These are phyloP conservation scores for Wakefieldia striispora DNA, from an alignment of 768 basidiomycete genomes.

Conservation along the genomic window DNA sequence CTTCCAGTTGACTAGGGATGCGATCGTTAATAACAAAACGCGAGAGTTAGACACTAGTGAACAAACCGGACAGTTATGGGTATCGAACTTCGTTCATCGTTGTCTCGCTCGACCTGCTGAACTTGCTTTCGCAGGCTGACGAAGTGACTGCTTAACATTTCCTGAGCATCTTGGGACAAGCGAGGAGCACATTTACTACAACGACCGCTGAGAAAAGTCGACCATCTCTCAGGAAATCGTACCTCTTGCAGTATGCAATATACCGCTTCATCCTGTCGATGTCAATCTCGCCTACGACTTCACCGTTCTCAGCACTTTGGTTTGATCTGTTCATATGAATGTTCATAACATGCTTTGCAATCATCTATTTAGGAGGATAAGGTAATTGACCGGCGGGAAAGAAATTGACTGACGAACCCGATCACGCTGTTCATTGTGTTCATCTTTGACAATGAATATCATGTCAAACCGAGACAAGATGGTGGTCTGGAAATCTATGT, in stretches of 20 bases:
- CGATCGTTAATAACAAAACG: constrained; percentile 1
- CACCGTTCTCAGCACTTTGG: constrained; percentile 53
- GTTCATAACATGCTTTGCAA: constrained; percentile 97
- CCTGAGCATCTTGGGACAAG: constrained; percentile 88
- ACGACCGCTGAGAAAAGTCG: neutral
- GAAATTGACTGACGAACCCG: constrained; percentile 48
- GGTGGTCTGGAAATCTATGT: constrained; percentile 97
- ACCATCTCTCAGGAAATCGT: constrained; percentile 17
- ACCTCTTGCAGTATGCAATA: constrained; percentile 95
- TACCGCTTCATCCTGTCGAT: constrained; percentile 99
- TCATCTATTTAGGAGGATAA: constrained; percentile 53
- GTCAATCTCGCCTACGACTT: constrained; percentile 83
- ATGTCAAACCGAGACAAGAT: constrained; percentile 98
- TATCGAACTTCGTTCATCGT: constrained; percentile 96
- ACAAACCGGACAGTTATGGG: constrained; percentile 95
- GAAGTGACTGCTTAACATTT: constrained; percentile 95
- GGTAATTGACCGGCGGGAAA: neutral
- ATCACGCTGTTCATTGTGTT: constrained; percentile 93
- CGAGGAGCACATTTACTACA: constrained; percentile 93
- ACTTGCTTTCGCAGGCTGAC: constrained; percentile 91
- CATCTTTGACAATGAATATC: constrained; percentile 99
- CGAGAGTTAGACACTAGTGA: neutral
- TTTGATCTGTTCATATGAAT: constrained; percentile 95
- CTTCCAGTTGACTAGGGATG: constrained; percentile 78
- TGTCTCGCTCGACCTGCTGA: constrained; percentile 93